phyloP scores from a whole-genome alignment of 176 grass and related monocot species.

The Carex pumila region DNA sequence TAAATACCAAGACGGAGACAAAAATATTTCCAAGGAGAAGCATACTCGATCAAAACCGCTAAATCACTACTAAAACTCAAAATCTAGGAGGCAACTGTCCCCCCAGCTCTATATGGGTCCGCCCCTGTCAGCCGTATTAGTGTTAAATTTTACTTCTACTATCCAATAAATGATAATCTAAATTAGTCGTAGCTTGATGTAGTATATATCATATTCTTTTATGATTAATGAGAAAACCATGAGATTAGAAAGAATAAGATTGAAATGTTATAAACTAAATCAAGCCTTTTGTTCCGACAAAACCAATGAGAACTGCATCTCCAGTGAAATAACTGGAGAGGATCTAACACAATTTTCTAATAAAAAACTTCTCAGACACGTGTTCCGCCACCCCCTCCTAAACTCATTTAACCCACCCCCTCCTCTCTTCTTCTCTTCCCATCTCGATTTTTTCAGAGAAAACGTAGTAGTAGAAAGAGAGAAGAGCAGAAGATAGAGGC shows the following conservation, averaged over 20 bases:
- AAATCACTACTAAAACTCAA: too few species aligned
- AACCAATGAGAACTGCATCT: neutral
- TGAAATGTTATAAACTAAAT: neutral
- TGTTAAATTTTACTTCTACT: neutral
- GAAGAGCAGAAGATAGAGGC: conserved; percentile 1
- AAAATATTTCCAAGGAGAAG: too few species aligned
- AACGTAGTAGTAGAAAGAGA: neutral
- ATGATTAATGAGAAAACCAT: neutral
- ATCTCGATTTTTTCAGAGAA: neutral
- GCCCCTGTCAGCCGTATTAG: neutral
- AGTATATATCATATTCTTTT: neutral
- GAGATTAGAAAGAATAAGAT: neutral
- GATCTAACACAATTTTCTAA: neutral
- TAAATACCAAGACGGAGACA: too few species aligned
- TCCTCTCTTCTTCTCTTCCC: neutral
- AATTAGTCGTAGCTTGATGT: neutral
- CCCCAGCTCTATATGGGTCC: too few species aligned
- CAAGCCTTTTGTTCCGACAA: neutral
- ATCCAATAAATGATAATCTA: neutral
- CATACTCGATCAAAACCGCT: too few species aligned
- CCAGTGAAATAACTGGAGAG: neutral
- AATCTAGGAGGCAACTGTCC: too few species aligned
- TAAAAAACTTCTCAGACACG: conserved; percentile 11
- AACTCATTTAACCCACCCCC: neutral
- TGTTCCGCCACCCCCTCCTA: conserved; percentile 15